Evolutionary conservation across 257 asterid species (phyloP).

Genomic region (Echites panduratus): DNA sequence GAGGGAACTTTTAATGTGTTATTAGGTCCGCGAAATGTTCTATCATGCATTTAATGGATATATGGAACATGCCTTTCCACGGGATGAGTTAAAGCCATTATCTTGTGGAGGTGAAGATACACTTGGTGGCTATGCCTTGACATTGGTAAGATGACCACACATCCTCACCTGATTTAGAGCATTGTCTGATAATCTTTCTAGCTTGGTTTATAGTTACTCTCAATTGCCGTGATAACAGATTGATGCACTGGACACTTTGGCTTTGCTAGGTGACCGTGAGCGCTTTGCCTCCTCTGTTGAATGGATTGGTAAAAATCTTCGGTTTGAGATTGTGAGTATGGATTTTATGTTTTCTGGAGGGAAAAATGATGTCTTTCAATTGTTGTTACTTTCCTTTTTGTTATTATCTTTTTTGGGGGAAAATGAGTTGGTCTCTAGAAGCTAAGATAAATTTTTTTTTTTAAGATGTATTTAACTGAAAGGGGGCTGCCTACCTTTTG

Average conservation of each 20-base stretch:
- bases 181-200: conserved; percentile 1
- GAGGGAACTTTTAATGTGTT: neutral
- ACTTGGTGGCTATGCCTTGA: conserved; percentile 94
- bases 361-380: neutral
- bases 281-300: conserved; percentile 78
- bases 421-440: neutral
- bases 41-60: conserved; percentile 95
- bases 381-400: neutral
- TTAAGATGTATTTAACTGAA: neutral
- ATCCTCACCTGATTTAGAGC: conserved; percentile 9
- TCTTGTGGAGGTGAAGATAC: conserved; percentile 98
- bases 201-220: conserved; percentile 10
- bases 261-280: conserved; percentile 89
- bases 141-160: conserved; percentile 52
- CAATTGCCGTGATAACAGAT: conserved; percentile 41
- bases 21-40: conserved; percentile 89
- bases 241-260: conserved; percentile 91
- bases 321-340: conserved; percentile 98
- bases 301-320: conserved; percentile 98
- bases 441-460: neutral
- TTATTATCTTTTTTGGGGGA: neutral
- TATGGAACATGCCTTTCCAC: conserved; percentile 90
- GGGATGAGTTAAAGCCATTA: conserved; percentile 85
- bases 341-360: conserved; percentile 19
- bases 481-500: neutral